These are phyloP conservation scores for Macrophomina tecta DNA, from an alignment of 2,329 filamentous ascomycete genomes.

Conservation along the genomic window DNA sequence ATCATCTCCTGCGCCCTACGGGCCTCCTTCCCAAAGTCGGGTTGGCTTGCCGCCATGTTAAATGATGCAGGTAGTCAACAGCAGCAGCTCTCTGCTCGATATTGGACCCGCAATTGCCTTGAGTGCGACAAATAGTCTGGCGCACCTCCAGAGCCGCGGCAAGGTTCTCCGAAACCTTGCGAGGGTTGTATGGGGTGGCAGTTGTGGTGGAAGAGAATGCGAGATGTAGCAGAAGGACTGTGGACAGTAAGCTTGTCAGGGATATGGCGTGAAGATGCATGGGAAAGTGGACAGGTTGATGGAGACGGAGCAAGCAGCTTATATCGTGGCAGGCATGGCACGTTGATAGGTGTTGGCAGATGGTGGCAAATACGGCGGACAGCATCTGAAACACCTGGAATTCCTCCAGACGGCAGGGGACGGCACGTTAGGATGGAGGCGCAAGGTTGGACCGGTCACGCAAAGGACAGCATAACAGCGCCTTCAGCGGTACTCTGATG, in stretches of 20 bases:
- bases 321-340: background rate
- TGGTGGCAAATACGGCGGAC: background rate
- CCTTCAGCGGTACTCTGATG: background rate
- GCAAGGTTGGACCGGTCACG: background rate
- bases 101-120: background rate
- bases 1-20: background rate
- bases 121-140: background rate
- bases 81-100: background rate
- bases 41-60: conserved; percentile 1
- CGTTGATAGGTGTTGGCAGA: background rate
- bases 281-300: background rate
- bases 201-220: background rate
- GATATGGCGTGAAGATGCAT: background rate
- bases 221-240: background rate
- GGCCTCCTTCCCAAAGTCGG: background rate
- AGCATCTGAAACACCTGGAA: conserved; percentile 16
- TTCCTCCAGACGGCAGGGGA: background rate
- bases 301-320: background rate
- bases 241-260: too few species aligned
- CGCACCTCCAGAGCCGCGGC: background rate
- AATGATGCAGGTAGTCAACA: background rate
- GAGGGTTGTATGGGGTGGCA: background rate
- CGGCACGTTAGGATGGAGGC: background rate
- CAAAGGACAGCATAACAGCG: background rate
- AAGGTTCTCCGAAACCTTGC: background rate